Evolutionary conservation across 2,329 filamentous ascomycete genomes (phyloP), one percentile per base, ranked within the genome.

Genomic region (Aquanectria penicillioides): DNA sequence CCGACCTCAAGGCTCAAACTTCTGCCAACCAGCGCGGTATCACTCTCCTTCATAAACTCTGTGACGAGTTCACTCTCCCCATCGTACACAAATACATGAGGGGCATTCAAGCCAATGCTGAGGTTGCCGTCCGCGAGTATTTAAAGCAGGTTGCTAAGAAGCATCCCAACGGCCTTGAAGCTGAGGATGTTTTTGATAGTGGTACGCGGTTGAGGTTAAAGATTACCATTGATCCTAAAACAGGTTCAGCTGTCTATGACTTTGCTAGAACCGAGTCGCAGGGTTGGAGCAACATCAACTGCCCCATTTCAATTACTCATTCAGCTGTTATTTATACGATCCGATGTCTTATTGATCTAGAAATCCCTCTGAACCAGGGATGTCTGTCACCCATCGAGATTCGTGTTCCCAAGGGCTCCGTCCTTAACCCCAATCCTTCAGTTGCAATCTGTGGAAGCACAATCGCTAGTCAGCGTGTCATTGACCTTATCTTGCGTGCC

Each of bases 361-460:
- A 78, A 22, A 77, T 78, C 5, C 77, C 76, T 1, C 68, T 78
- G 1, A 78, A 78, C 59, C 69, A 78, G 59, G 77, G 76, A 18
- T 77, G 75, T 40, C 66, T 78, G 5, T 49, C 65, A 1, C 75
- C 76, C 0, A 71, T 77, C 12, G 63, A 72, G 17, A 69, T 78
- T 25, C 54, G 58, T n/a, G 67, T 75, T 1, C 76, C 76, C 3
- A 52, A 57, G 11, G 69, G 70, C 9, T 69, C 68, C 1, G 62
- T 78, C n/a, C 68, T 78, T 2, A 72, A 72, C 17, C 76, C 76
- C 2, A 69, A 67, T 0, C 67, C 75, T 0, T 57, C 63, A 0
- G 75, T 71, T 2, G 76, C 75, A 2, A 71, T 76, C 43, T 73
- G 72, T 28, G 90, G 90, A n/a, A 92, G 92, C 68, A 89, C 92